Base-by-base conservation (phyloP, 176 grass and related monocot species). In the Raddia distichophylla region DNA sequence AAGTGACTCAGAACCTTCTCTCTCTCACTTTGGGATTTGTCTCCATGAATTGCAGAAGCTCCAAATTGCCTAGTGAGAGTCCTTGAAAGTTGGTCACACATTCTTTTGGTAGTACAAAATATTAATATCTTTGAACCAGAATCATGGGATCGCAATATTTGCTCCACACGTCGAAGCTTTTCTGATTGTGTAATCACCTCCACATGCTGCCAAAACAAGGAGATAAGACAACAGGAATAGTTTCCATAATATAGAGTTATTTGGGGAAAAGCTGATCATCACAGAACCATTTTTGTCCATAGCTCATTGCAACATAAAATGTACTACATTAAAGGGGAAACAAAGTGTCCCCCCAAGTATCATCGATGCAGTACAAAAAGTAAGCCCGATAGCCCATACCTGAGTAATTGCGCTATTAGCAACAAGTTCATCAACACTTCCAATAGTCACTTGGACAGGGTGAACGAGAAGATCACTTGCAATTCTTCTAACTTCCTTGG, bases 31-130 rank as follows among this genome's bases (percentile, higher is more conserved):
- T 99, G 96, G 43, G 96, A 99, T 73, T 99, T 99, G 52, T 95
- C 96, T 27, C 96, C 96, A 63, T 99, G 96, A 90, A 99, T 99
- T 71, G 93, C 96, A 64, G 91, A 58, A 52, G 93, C 96, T 53
- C 88, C 84, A 77, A 93, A 99, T 65, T 94, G 91, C 56, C 93
- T 91, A 44, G 81, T 74, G 12, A 99, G 93, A 32, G 78, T 91
- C 45, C 89, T 79, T 18, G 96, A 52, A 14, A 99, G 96, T 72
- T 93, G 91, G 60, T 99, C 96, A 55, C 96, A 99, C 96, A 99
- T 95, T 64, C 96, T 92, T 76, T 99, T 99, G 34, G 96, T 99
- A 44, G 93, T 93, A 82, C 96, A 99, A 83, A 99, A 99, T 93
- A 99, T 90, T 78, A 99, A 43, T 55, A 95, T 65, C 80, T 99